These are phyloP conservation scores for Cicer judaicum DNA, from an alignment of 306 rosid genomes.

Conservation along the genomic window DNA sequence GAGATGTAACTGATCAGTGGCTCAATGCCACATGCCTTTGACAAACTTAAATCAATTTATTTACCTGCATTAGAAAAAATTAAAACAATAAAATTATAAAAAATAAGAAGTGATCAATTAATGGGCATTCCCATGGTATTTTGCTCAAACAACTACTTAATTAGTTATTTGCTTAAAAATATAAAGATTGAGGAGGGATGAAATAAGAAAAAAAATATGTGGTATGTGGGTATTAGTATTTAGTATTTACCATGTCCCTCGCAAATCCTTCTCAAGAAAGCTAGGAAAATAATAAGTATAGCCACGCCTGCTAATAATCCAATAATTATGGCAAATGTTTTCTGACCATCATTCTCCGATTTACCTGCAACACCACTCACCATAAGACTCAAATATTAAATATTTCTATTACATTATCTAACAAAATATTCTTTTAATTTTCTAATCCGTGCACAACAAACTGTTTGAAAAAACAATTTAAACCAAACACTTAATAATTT, in stretches of 20 bases:
- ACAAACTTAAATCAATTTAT: constrained; percentile 42
- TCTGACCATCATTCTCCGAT: constrained; percentile 63
- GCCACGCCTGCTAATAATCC: constrained; percentile 92
- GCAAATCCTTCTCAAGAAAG: constrained; percentile 68
- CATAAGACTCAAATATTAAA: not conserved
- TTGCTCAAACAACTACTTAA: not conserved
- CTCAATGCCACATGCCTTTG: constrained; percentile 44
- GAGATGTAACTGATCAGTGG: constrained; percentile 24
- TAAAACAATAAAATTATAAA: not conserved
- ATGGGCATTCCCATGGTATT: not conserved
- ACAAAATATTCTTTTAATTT: too few species aligned
- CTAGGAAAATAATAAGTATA: constrained; percentile 72
- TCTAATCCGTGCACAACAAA: too few species aligned
- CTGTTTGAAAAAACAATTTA: too few species aligned
- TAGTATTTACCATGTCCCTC: constrained; percentile 60
- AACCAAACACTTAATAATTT: too few species aligned
- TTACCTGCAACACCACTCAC: constrained; percentile 53
- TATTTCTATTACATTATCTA: too few species aligned
- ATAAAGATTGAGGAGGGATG: not conserved
- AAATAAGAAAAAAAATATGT: too few species aligned
- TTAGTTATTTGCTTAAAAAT: not conserved
- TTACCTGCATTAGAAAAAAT: constrained; percentile 68
- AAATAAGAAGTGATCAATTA: not conserved
- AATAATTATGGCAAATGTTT: constrained; percentile 89
- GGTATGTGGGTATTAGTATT: not conserved